A percentile compares a stretch with the other conserved stretches of the same genome.
phyloP scores from a whole-genome alignment of 2,329 filamentous ascomycete species.

The Cladosporium phlei region DNA sequence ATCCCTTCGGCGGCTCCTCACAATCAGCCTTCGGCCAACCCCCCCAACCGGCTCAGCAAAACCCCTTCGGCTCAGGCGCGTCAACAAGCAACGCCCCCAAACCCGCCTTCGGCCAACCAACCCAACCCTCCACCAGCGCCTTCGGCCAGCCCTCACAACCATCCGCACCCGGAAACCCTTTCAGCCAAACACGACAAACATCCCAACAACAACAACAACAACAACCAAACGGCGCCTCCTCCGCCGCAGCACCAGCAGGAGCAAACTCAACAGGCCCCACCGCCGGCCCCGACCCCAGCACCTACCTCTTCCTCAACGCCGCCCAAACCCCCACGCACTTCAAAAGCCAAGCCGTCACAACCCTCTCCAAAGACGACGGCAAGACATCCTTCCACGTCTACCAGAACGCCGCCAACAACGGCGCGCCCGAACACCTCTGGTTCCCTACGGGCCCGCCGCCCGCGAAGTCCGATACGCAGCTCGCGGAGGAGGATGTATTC shows the following conservation, averaged over 20 bases:
- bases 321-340: conserved; percentile 52
- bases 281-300: conserved; percentile 33
- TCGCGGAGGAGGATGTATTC: conserved; percentile 47
- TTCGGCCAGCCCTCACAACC: conserved; percentile 22
- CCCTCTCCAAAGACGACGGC: conserved; percentile 43
- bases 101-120: conserved; percentile 14
- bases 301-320: conserved; percentile 42
- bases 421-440: conserved; percentile 62
- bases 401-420: conserved; percentile 30
- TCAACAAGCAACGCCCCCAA: not conserved
- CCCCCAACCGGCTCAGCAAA: conserved; percentile 15
- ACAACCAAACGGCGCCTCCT: not conserved
- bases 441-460: conserved; percentile 66
- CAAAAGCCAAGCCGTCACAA: conserved; percentile 60
- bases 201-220: not conserved
- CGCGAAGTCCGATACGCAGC: conserved; percentile 54
- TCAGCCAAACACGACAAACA: conserved; percentile 6
- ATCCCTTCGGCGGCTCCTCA: conserved; percentile 7
- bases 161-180: conserved; percentile 4
- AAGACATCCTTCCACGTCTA: conserved; percentile 15
- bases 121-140: conserved; percentile 14
- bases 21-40: conserved; percentile 40
- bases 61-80: not conserved
- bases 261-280: conserved; percentile 9
- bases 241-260: not conserved